Evolutionary conservation across 2,329 filamentous ascomycete species (phyloP), one percentile per base, ranked within the genome.

Genomic region (Rachicladosporium sp.): DNA sequence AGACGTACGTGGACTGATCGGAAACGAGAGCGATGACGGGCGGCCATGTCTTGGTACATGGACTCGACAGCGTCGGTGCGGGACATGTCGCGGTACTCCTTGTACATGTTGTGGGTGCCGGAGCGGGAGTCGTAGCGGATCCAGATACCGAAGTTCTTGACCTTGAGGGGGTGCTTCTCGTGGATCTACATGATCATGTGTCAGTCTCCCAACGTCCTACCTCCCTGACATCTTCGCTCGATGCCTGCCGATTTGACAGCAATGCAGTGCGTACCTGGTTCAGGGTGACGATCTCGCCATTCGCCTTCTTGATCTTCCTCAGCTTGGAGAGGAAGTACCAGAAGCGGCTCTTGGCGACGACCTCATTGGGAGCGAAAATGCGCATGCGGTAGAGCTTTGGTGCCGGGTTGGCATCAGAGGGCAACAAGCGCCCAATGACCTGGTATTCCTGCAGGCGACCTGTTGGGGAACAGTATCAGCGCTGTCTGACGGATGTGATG

Each of bases 111-210:
- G 87, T 98, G 91, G 62, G 91, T 98, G 61, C 91, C 91, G 61
- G 91, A 96, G 71, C 91, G 89, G 50, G 93, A 98, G 75, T 98
- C 89, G 76, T 98, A 98, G 67, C 93, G 88, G 74, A 98, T 82
- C 93, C 93, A 98, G 80, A 98, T 81, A 69, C 91, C 91, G 68
- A 98, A 96, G 84, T 95, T 98, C 87, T 98, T 98, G 79, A 98
- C 88, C 78, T 94, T 95, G 65, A 88, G 76, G 62, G 91, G 91
- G 70, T 86, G 87, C 82, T 96, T 96, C 87, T 98, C 91, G 73
- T 78, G 72, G 75, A 98, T 93, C 88, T 94, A 54, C 35, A 13
- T 31, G 35, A 29, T 33, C 43, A 40, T 42, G 32, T 42, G 6
- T 6, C 9, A n/a, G 10, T 6, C 10, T 29, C 30, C 30, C 30